A percentile compares a stretch with the other conserved stretches of the same genome.
These are phyloP conservation scores for Thelonectria discophora DNA, from an alignment of 2,329 filamentous ascomycete species.

Conservation along the genomic window DNA sequence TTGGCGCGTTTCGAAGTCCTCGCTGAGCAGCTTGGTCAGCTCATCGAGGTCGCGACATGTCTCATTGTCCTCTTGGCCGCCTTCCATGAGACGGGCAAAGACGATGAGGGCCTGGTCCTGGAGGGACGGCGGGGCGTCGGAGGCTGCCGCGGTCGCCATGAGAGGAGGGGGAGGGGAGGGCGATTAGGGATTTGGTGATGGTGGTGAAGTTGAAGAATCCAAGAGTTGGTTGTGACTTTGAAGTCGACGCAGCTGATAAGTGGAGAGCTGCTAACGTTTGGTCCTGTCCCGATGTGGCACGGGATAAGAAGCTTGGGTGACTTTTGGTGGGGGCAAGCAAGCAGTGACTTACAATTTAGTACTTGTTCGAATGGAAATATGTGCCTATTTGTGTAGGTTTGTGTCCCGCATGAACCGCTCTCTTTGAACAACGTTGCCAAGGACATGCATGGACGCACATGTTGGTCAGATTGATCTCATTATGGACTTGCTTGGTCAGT, in stretches of 20 bases:
- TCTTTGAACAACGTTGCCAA: too few relatives aligned
- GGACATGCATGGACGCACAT: too few relatives aligned
- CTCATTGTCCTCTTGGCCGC: conserved; percentile 82
- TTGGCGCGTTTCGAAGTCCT: conserved; percentile 60
- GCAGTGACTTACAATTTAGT: too few relatives aligned
- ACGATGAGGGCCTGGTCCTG: conserved; percentile 77
- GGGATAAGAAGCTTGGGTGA: background rate
- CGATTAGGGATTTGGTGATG: background rate
- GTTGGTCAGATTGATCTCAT: too few relatives aligned
- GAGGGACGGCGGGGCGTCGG: conserved; percentile 46
- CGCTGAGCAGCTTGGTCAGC: conserved; percentile 67
- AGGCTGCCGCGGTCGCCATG: conserved; percentile 23
- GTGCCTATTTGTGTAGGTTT: too few relatives aligned
- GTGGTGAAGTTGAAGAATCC: background rate
- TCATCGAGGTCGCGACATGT: conserved; percentile 67
- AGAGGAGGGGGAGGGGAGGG: conserved; percentile 9
- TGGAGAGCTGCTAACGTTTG: background rate
- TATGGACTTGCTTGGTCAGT: too few relatives aligned
- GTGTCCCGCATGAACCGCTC: too few relatives aligned
- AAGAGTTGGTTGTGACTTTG: background rate
- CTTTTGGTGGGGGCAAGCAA: conserved; percentile 3
- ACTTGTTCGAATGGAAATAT: too few relatives aligned
- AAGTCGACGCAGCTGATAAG: background rate
- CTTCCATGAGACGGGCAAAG: conserved; percentile 89
- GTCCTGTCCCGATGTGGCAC: background rate